Evolutionary conservation across 2,329 filamentous ascomycete genomes (phyloP).

Genomic region (Ascochyta koolunga): DNA sequence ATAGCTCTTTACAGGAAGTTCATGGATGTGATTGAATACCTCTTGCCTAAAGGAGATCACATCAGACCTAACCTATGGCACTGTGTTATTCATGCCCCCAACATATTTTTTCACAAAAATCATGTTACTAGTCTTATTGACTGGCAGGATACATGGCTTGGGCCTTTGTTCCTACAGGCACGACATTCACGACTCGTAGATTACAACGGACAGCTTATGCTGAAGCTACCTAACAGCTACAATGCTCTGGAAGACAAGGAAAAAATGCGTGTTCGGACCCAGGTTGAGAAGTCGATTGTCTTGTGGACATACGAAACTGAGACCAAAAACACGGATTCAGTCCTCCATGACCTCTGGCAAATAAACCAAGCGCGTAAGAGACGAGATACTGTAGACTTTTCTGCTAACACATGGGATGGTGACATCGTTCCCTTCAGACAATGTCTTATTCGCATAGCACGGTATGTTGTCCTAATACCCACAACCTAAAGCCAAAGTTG

Average conservation of each 20-base stretch:
- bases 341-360: slow-evolving; percentile 32
- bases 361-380: slow-evolving; percentile 31
- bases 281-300: slow-evolving; percentile 36
- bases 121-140: slow-evolving; percentile 51
- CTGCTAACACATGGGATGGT: slow-evolving; percentile 39
- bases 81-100: slow-evolving; percentile 47
- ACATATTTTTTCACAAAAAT: slow-evolving; percentile 48
- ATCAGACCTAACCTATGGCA: slow-evolving; percentile 49
- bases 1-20: slow-evolving; percentile 44
- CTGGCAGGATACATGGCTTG: slow-evolving; percentile 48
- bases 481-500: slow-evolving; percentile 17
- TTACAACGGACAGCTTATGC: slow-evolving; percentile 36
- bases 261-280: slow-evolving; percentile 28
- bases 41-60: slow-evolving; percentile 30
- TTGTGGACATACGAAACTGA: slow-evolving; percentile 38
- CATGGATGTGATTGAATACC: slow-evolving; percentile 35
- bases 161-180: slow-evolving; percentile 33
- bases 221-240: slow-evolving; percentile 33
- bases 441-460: slow-evolving; percentile 39
- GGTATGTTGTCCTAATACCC: slow-evolving; percentile 29
- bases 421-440: slow-evolving; percentile 42
- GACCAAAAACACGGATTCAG: slow-evolving; percentile 34
- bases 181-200: slow-evolving; percentile 36
- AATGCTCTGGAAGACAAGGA: slow-evolving; percentile 29
- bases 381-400: slow-evolving; percentile 38